A percentile compares a stretch with the other conserved stretches of the same genome.
Conservation (phyloP, 306 rosid species). For the Ziziphus jujuba region DNA sequence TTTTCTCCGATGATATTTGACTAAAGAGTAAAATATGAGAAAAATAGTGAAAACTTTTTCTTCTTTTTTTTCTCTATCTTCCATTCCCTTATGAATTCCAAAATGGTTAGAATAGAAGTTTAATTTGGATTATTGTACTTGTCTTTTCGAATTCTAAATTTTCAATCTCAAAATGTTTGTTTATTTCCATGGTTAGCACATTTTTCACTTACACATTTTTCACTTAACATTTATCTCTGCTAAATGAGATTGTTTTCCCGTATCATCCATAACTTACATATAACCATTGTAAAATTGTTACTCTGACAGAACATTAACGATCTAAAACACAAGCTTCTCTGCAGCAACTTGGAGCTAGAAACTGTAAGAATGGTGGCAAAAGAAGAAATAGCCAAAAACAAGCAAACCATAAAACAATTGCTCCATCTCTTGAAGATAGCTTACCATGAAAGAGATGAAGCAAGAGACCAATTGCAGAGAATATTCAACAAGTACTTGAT, state of each 20-base stretch:
- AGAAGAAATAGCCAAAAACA: conserved; percentile 37
- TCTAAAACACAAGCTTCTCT: conserved; percentile 36
- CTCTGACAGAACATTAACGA: conserved; percentile 41
- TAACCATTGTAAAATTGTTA: background rate
- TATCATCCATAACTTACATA: background rate
- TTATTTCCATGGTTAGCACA: too few relatives aligned
- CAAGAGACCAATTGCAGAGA: conserved; percentile 48
- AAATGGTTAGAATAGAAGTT: too few relatives aligned
- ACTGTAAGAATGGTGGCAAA: conserved; percentile 36
- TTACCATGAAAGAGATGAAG: conserved; percentile 68
- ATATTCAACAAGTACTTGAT: conserved; percentile 31
- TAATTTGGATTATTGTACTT: too few relatives aligned
- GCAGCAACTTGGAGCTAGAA: conserved; percentile 39
- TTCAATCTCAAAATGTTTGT: too few relatives aligned
- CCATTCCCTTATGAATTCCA: too few relatives aligned
- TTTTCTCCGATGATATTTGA: too few relatives aligned
- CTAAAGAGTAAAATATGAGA: too few relatives aligned
- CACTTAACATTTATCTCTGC: too few relatives aligned
- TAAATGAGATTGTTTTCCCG: background rate
- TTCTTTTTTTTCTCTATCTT: too few relatives aligned
- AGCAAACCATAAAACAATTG: conserved; percentile 37
- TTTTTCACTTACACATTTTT: too few relatives aligned
- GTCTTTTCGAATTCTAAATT: too few relatives aligned
- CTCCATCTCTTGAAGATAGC: conserved; percentile 35
- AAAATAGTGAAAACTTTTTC: too few relatives aligned